Percentiles rank a stretch among this genome's conserved stretches.
Evolutionary conservation across 129 eudicot genomes (phyloP).

Genomic region (Flaveria linearis): DNA sequence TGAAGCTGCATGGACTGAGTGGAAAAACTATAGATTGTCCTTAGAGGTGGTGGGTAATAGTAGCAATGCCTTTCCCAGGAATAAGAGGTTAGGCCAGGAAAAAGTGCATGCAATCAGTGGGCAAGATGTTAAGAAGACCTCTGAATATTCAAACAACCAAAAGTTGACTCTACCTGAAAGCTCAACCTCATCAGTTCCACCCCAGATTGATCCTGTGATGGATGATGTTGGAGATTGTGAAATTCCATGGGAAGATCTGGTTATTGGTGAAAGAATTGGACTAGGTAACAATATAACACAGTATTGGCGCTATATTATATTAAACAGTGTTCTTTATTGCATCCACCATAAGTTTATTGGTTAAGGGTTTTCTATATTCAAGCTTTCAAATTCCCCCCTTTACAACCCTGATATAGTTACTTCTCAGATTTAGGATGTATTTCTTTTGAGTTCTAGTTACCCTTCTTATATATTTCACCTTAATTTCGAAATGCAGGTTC

Average conservation of each 20-base stretch:
- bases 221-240: slow-evolving; percentile 98
- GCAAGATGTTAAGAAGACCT: slow-evolving; percentile 35
- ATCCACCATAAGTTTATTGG: background rate
- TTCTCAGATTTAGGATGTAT: slow-evolving; percentile 17
- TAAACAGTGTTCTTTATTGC: slow-evolving; percentile 9
- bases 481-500: slow-evolving; percentile 60
- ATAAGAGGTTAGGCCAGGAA: slow-evolving; percentile 35
- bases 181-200: slow-evolving; percentile 44
- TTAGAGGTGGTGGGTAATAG: slow-evolving; percentile 39
- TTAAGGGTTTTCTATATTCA: background rate
- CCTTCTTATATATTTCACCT: slow-evolving; percentile 16
- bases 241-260: slow-evolving; percentile 97
- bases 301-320: slow-evolving; percentile 8
- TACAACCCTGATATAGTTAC: slow-evolving; percentile 16
- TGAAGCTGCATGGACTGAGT: slow-evolving; percentile 47
- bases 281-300: slow-evolving; percentile 54
- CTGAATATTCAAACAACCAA: slow-evolving; percentile 36
- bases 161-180: slow-evolving; percentile 45
- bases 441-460: slow-evolving; percentile 10
- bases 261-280: slow-evolving; percentile 94
- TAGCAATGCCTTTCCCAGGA: slow-evolving; percentile 29
- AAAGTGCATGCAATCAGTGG: slow-evolving; percentile 34
- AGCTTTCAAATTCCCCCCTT: slow-evolving; percentile 1
- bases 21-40: slow-evolving; percentile 44
- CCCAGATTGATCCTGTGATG: slow-evolving; percentile 58